These are phyloP conservation scores for Asclepias syriaca DNA, from an alignment of 257 asterid genomes.

Conservation along the genomic window DNA sequence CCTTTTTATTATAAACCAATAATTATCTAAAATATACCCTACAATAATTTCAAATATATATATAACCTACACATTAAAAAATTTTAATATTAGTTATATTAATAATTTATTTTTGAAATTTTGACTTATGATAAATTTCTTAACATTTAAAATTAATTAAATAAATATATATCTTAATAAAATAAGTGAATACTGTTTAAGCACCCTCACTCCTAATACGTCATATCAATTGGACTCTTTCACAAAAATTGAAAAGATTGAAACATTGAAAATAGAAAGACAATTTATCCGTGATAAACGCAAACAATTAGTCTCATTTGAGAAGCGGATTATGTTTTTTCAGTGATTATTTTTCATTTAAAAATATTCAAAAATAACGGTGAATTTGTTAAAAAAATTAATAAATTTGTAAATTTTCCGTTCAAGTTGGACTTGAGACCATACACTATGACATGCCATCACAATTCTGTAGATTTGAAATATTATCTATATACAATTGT, in stretches of 20 bases:
- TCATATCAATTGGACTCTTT: slow-evolving; percentile 44
- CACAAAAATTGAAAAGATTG: slow-evolving; percentile 81
- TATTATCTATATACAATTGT: slow-evolving; percentile 70
- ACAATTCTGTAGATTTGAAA: slow-evolving; percentile 37
- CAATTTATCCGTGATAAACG: slow-evolving; percentile 78
- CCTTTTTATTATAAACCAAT: too few relatives aligned
- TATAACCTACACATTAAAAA: too few relatives aligned
- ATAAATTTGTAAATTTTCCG: slow-evolving; percentile 69
- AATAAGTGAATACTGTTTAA: too few relatives aligned
- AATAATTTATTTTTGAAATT: too few relatives aligned
- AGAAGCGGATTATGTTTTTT: slow-evolving; percentile 70
- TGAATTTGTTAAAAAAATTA: slow-evolving; percentile 62
- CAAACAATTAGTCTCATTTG: slow-evolving; percentile 30
- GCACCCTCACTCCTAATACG: too few relatives aligned
- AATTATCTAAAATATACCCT: too few relatives aligned
- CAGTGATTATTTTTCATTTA: slow-evolving; percentile 69
- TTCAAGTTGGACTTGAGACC: slow-evolving; percentile 60
- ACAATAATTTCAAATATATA: too few relatives aligned
- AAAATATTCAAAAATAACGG: slow-evolving; percentile 88
- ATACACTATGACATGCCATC: slow-evolving; percentile 33
- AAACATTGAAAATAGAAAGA: slow-evolving; percentile 46
- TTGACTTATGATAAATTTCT: too few relatives aligned
- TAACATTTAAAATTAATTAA: too few relatives aligned
- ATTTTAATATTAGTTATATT: too few relatives aligned
- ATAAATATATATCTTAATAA: too few relatives aligned